A percentile compares a stretch with the other conserved stretches of the same genome.
phyloP scores from a whole-genome alignment of 2,329 filamentous ascomycete genomes.

The Dryadomyces quercivorus region DNA sequence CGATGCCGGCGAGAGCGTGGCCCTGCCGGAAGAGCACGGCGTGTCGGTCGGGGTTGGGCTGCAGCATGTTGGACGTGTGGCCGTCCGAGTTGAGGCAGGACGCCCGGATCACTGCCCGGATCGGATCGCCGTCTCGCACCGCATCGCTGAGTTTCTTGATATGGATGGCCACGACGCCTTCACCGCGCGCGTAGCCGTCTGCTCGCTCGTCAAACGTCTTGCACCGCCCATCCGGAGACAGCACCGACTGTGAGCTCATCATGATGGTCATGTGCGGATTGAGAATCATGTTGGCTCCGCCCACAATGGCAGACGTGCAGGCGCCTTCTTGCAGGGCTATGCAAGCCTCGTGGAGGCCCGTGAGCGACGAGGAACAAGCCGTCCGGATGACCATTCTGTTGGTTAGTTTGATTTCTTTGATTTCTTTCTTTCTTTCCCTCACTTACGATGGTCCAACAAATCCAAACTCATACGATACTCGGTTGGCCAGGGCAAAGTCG shows the following conservation, averaged over 20 bases:
- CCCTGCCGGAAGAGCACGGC: constrained; percentile 19
- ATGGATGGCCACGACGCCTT: too few species aligned
- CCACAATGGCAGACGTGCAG: constrained; percentile 21
- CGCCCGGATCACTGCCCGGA: too few species aligned
- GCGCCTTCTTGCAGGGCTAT: constrained; percentile 15
- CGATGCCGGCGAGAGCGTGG: constrained; percentile 18
- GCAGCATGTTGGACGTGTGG: constrained; percentile 24
- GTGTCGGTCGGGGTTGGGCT: constrained; percentile 24
- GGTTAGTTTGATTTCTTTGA: neutral
- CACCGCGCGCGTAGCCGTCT: too few species aligned
- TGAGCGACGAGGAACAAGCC: constrained; percentile 26
- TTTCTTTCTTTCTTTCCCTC: neutral
- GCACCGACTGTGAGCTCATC: constrained; percentile 22
- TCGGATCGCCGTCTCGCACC: too few species aligned
- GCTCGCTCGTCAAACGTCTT: too few species aligned
- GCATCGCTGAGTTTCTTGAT: too few species aligned
- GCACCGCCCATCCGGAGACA: constrained; percentile 19
- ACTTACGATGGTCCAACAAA: constrained; percentile 10
- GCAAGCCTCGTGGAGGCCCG: constrained; percentile 23
- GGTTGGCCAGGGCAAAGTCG: constrained; percentile 33
- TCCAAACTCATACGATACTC: constrained; percentile 20
- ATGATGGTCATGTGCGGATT: constrained; percentile 18
- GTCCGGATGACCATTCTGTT: constrained; percentile 24
- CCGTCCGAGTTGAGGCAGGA: constrained; percentile 27
- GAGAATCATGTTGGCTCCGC: constrained; percentile 24